Base-by-base conservation (phyloP, 2,329 filamentous ascomycete genomes). In the Hysterium pulicare region DNA sequence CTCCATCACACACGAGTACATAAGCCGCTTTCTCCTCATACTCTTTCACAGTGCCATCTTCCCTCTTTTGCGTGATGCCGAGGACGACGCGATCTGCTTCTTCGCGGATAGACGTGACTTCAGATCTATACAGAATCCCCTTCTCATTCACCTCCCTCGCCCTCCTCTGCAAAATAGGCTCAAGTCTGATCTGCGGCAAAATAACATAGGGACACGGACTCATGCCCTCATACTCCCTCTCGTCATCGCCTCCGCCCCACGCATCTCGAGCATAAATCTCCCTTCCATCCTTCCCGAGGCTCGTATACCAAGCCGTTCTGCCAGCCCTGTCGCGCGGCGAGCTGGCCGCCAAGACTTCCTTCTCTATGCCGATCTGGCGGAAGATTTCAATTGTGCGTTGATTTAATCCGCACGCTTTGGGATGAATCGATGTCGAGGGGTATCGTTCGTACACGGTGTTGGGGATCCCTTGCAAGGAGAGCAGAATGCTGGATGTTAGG, bases 121-220 rank as follows among this genome's bases (percentile, higher is more conserved):
- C 59, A 10, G 51, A 45, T 3, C 42, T 34, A 38, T 59, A 64
- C 17, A 41, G 41, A n/a, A 68, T 47, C 1, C 54, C 60, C 2
- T 45, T 34, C 1, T 59, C 57, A 42, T 62, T 66, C 24, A 66
- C 46, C 40, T 61, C 55, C 22, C 45, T 34, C 8, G 64, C 64
- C 20, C 56, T 44, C 22, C 48, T 41, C 31, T 50, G 45, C 21
- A 69, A 45, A 23, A 68, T 55, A 13, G 64, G 66, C 47, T 70
- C 66, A 11, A 66, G 45, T n/a, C 63, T 54, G 11, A 69, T 65
- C 42, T 67, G 63, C 9, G 64, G 60, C 24, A 67, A 38, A 4
- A 58, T 58, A 16, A 45, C 45, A 47, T 67, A 68, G 30, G 41
- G 37, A 4, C 45, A 53, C 13, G 61, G 59, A 34, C 54, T 59